These are phyloP conservation scores for Fusarium fracticaudum DNA, from an alignment of 2,329 filamentous ascomycete genomes.

Conservation along the genomic window DNA sequence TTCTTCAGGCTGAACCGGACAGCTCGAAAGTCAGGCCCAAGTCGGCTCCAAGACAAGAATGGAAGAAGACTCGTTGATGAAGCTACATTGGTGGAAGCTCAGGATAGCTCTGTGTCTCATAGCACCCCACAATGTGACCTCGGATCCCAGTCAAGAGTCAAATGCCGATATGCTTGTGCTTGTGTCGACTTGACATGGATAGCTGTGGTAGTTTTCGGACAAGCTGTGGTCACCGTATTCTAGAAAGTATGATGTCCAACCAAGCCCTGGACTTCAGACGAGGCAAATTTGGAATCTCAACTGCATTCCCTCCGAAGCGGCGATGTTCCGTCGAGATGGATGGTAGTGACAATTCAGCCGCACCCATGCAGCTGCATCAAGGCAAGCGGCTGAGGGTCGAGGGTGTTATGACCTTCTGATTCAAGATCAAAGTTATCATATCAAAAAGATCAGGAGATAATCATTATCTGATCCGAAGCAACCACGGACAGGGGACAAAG, in stretches of 20 bases:
- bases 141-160: neutral
- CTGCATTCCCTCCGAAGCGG: neutral
- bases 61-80: neutral
- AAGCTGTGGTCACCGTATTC: neutral
- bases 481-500: neutral
- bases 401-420: neutral
- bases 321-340: neutral
- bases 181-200: neutral
- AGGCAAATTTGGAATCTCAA: slow-evolving; percentile 21
- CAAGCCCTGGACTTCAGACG: neutral
- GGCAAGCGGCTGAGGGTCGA: neutral
- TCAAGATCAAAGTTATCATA: slow-evolving; percentile 35
- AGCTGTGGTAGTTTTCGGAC: neutral
- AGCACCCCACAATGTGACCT: slow-evolving; percentile 22
- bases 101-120: neutral
- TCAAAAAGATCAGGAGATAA: slow-evolving; percentile 29
- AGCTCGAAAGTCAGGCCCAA: neutral
- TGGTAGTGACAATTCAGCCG: slow-evolving; percentile 15
- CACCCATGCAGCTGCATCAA: neutral
- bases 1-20: neutral
- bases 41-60: neutral
- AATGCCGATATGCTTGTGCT: slow-evolving; percentile 4
- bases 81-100: neutral
- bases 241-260: neutral
- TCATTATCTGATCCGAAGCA: slow-evolving; percentile 26